A percentile compares a stretch with the other conserved stretches of the same genome.
Evolutionary conservation across 768 basidiomycete genomes (phyloP).

Genomic region (Hypholoma sublateritium): DNA sequence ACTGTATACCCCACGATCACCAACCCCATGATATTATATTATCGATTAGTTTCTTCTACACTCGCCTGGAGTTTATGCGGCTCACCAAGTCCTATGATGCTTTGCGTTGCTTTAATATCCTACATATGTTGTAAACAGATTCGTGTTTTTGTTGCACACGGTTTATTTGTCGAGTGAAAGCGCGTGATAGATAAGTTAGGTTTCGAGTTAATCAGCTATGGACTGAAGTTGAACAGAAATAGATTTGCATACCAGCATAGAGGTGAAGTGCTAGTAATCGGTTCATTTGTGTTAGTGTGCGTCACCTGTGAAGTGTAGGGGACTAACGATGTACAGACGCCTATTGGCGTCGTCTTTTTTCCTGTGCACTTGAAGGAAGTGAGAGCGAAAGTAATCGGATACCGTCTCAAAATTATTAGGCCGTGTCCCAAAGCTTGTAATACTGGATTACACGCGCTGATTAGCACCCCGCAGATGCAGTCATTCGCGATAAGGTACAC

Average conservation of each 20-base stretch:
- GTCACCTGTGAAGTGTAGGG: background rate
- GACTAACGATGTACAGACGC: constrained; percentile 63
- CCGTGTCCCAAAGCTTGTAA: constrained; percentile 75
- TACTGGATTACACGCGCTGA: constrained; percentile 36
- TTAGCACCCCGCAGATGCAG: too few relatives aligned
- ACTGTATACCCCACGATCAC: constrained; percentile 35
- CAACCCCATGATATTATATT: background rate
- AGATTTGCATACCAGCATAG: constrained; percentile 55
- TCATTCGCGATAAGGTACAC: constrained; percentile 27
- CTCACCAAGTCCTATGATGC: constrained; percentile 62
- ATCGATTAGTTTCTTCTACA: background rate
- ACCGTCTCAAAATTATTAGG: constrained; percentile 71
- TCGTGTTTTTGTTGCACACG: background rate
- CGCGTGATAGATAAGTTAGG: background rate
- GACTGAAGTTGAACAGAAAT: background rate
- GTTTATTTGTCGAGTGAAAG: background rate
- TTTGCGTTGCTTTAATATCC: constrained; percentile 69
- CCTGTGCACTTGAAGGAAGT: constrained; percentile 75
- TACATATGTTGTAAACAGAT: constrained; percentile 21
- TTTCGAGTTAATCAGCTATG: background rate
- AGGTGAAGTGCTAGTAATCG: constrained; percentile 59
- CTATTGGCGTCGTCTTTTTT: constrained; percentile 60
- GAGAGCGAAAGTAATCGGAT: constrained; percentile 80
- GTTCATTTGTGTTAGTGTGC: background rate
- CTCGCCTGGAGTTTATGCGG: constrained; percentile 7